Conservation (phyloP, 805 yeast species). For the Barnettozyma pratensis region DNA sequence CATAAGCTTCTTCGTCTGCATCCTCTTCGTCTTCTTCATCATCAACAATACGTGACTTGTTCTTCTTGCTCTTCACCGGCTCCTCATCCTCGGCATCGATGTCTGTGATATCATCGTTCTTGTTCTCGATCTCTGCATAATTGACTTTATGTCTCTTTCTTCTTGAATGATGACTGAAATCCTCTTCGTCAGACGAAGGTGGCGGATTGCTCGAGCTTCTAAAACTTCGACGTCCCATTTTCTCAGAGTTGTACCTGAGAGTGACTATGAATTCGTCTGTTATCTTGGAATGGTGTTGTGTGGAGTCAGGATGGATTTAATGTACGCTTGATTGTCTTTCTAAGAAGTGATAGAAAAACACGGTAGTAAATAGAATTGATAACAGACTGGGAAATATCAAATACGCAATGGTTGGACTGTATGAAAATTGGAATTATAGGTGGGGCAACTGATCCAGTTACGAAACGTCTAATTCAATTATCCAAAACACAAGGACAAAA, state of each 20-base stretch:
- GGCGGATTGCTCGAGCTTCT: not conserved
- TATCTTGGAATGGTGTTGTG: constrained; percentile 4
- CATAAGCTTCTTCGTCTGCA: constrained; percentile 10
- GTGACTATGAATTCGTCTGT: constrained; percentile 6
- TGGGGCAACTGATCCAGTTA: no score
- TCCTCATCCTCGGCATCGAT: constrained; percentile 7
- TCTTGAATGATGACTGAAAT: constrained; percentile 28
- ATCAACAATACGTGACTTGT: not conserved
- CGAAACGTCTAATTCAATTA: no score
- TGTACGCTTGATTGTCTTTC: no score
- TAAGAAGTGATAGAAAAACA: no score
- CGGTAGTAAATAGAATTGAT: no score
- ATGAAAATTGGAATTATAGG: no score
- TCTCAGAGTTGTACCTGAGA: constrained; percentile 9
- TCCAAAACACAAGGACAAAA: no score
- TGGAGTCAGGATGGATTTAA: no score
- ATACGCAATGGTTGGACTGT: no score
- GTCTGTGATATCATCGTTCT: constrained; percentile 26
- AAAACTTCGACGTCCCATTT: constrained; percentile 7
- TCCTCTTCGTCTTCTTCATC: constrained; percentile 1
- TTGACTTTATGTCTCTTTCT: constrained; percentile 29
- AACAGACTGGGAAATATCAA: no score
- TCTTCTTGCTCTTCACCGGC: not conserved
- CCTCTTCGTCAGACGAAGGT: constrained; percentile 13
- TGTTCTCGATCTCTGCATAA: constrained; percentile 32